phyloP scores from a whole-genome alignment of 495 filamentous ascomycete species.

The Penicillium desertorum region DNA sequence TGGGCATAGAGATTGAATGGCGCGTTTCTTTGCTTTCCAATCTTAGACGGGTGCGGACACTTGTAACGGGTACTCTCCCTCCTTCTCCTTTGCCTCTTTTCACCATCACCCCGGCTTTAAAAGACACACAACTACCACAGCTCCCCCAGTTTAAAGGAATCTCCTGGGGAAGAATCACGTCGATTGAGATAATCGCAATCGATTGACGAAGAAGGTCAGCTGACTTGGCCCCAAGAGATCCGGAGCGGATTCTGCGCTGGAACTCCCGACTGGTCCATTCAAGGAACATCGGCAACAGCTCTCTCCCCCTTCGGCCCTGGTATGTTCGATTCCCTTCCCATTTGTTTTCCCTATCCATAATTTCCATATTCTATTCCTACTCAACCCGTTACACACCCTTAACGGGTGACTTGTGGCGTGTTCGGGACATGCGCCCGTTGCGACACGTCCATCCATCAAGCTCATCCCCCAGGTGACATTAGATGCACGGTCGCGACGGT shows the following conservation, averaged over 20 bases:
- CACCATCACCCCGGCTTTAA: constrained; percentile 7
- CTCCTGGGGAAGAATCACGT: background rate
- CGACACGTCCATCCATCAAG: constrained; percentile 25
- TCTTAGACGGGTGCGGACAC: constrained; percentile 13
- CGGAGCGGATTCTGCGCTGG: constrained; percentile 13
- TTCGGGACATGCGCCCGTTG: constrained; percentile 23
- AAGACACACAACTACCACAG: constrained; percentile 1
- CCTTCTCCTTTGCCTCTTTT: constrained; percentile 15
- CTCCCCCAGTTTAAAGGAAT: background rate
- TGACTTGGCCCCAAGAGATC: constrained; percentile 10
- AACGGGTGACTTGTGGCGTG: constrained; percentile 6
- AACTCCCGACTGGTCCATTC: constrained; percentile 10
- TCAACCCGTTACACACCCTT: constrained; percentile 5
- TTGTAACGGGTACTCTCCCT: constrained; percentile 12
- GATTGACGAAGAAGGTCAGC: constrained; percentile 8
- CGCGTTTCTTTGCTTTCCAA: background rate
- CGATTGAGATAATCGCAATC: constrained; percentile 8
- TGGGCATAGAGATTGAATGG: background rate
- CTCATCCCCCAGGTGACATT: constrained; percentile 2
- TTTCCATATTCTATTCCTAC: constrained; percentile 2
- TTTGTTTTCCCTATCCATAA: background rate
- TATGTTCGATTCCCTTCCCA: constrained; percentile 23
- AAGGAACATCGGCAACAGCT: constrained; percentile 6
- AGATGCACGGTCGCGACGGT: constrained; percentile 20
- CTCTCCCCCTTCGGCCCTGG: constrained; percentile 24